Base-by-base conservation (phyloP, 73 alveolate species). In the Paramecium tetraurelia region DNA sequence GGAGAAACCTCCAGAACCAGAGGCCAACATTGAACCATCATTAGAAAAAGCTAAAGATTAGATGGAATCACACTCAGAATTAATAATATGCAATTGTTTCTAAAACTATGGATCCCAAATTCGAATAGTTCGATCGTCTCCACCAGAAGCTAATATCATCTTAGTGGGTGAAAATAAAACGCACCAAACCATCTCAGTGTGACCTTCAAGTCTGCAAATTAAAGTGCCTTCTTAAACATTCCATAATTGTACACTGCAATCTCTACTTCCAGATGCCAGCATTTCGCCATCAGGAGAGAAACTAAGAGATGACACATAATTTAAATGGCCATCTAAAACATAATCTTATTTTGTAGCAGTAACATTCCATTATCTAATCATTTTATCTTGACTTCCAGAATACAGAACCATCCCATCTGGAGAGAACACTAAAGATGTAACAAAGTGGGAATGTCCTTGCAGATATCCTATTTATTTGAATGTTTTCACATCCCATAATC, bases 11-110 rank as follows among this genome's bases (percentile, higher is more conserved):
- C 69, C 69, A 53, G 69, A 53, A 53, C 69, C 69, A 4, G 69
- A 53, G 3, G 99, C 98, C 46, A 98, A 95, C 85, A 93, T 86
- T 14, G 87, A 90, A 14, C 99, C 99, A 58, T 95, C 86, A 44
- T 97, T 98, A 85, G 96, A 93, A 98, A 99, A 98, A 7, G 95
- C 96, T 57, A 98, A 21, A 53, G 69, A n/a, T n/a, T 16, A 18
- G 18, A 53, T 53, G 7, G 33, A 53, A 53, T 53, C 69, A 18
- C 69, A 53, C 4, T 53, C 11, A 53, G 69, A 5, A 1, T 53
- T 18, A 53, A 53, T 53, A 4, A 53, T 14, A 18, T 53, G 33
- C 14, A 53, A n/a, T n/a, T 18, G 9, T 18, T 53, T 53, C 31
- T 53, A 18, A 53, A n/a, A 53, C 4, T 16, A 18, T 2, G 69